A percentile compares a stretch with the other conserved stretches of the same genome.
phyloP scores from a whole-genome alignment of 768 basidiomycete species.

The Guyanaporus albipodus region DNA sequence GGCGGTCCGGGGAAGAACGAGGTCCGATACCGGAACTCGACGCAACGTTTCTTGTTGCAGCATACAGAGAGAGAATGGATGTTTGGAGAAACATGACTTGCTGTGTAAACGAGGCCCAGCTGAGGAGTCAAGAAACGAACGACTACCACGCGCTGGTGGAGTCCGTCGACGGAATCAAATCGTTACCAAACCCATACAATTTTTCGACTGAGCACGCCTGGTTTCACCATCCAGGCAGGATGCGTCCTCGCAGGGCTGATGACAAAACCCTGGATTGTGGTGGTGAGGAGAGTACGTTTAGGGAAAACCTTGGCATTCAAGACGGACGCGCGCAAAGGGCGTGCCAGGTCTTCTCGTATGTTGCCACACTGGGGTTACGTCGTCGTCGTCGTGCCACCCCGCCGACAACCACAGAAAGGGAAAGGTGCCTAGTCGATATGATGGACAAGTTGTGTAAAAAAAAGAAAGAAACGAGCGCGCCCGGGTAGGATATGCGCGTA shows the following conservation, averaged over 20 bases:
- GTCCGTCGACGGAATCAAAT: slow-evolving; percentile 10
- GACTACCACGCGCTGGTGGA: slow-evolving; percentile 28
- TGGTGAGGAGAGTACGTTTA: slow-evolving; percentile 15
- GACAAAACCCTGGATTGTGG: slow-evolving; percentile 20
- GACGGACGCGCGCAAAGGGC: slow-evolving; percentile 28
- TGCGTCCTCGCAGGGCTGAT: slow-evolving; percentile 19
- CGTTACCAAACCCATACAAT: slow-evolving; percentile 23
- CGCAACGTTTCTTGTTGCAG: background rate
- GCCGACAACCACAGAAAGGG: slow-evolving; percentile 13
- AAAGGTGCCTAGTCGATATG: slow-evolving; percentile 1
- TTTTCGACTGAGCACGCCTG: slow-evolving; percentile 10
- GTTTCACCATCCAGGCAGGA: slow-evolving; percentile 13
- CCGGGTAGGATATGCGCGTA: background rate
- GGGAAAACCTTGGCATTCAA: slow-evolving; percentile 15
- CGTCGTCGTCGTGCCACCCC: slow-evolving; percentile 9
- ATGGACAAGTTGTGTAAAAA: slow-evolving; percentile 13
- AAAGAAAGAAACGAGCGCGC: too few relatives aligned
- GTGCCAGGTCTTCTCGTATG: slow-evolving; percentile 21
- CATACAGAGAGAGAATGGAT: slow-evolving; percentile 2
- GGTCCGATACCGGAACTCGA: slow-evolving; percentile 25
- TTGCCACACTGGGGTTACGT: slow-evolving; percentile 15
- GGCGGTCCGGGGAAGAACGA: slow-evolving; percentile 14
- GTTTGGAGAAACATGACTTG: slow-evolving; percentile 6
- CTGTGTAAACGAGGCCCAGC: background rate
- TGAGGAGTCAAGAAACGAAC: slow-evolving; percentile 15